Conservation (phyloP, 1,139 yeast species). For the Nakaseomyces uthaithaninus region DNA sequence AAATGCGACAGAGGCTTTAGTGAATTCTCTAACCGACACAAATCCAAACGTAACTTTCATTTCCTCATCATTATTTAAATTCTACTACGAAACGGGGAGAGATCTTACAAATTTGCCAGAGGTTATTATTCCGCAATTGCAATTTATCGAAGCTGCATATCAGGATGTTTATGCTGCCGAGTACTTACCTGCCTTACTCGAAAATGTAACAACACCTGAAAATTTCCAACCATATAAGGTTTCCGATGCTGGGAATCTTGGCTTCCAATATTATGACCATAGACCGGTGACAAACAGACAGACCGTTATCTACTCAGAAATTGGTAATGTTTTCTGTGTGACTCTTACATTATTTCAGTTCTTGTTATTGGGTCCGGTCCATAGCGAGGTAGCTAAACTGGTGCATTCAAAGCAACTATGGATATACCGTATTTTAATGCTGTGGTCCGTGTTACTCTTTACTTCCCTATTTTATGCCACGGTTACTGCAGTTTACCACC, state of each 20-base stretch:
- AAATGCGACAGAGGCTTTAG: constrained; percentile 37
- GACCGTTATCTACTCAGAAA: constrained; percentile 56
- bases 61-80: constrained; percentile 26
- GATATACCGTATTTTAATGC: constrained; percentile 41
- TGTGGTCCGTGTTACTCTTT: constrained; percentile 43
- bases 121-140: constrained; percentile 36
- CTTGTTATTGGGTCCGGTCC: constrained; percentile 49
- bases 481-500: constrained; percentile 51
- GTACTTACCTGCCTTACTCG: constrained; percentile 21
- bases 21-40: constrained; percentile 31
- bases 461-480: constrained; percentile 48
- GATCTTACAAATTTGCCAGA: constrained; percentile 40
- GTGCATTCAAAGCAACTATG: constrained; percentile 41
- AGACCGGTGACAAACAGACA: constrained; percentile 46
- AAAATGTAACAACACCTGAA: constrained; percentile 17
- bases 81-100: constrained; percentile 44
- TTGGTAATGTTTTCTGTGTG: constrained; percentile 68
- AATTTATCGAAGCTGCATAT: constrained; percentile 30
- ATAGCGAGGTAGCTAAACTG: constrained; percentile 40
- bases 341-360: constrained; percentile 58
- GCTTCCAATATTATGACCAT: constrained; percentile 39
- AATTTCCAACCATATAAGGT: constrained; percentile 10
- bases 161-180: constrained; percentile 23
- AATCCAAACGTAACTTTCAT: constrained; percentile 19
- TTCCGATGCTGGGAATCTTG: constrained; percentile 9